phyloP scores from a whole-genome alignment of 2,329 filamentous ascomycete genomes.

The Aspergillus intermedius region DNA sequence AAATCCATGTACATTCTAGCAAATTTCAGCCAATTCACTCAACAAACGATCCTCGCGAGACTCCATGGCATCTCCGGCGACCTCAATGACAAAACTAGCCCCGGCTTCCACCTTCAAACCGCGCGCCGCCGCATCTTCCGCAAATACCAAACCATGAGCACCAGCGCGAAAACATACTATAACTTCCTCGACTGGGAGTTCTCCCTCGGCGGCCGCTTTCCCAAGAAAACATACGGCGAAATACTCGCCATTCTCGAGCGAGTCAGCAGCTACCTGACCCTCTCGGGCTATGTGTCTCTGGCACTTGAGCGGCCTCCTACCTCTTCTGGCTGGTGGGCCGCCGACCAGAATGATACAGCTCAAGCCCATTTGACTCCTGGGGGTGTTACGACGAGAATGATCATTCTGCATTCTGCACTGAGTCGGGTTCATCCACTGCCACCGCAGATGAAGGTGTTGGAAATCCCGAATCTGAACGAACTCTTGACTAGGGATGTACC shows the following conservation, averaged over 20 bases:
- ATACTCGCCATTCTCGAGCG: not conserved
- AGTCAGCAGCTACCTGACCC: not conserved
- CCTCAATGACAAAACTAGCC: not conserved
- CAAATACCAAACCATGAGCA: conserved; percentile 1
- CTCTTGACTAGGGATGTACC: not conserved
- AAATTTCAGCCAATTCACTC: not conserved
- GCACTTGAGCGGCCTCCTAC: not conserved
- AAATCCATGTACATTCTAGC: not conserved
- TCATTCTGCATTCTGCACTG: no score
- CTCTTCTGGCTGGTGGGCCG: not conserved
- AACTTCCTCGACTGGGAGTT: not conserved
- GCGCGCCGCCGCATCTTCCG: not conserved
- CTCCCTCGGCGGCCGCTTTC: not conserved
- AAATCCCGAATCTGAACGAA: not conserved
- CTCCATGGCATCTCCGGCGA: not conserved
- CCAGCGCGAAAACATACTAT: not conserved
- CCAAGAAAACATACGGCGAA: not conserved
- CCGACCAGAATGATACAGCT: not conserved
- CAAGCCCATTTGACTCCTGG: not conserved
- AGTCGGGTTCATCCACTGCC: no score
- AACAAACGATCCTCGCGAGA: not conserved
- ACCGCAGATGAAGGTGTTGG: not conserved
- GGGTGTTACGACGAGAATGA: no score
- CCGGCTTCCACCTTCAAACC: not conserved
- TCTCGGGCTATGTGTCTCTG: not conserved